Conservation (phyloP, 192 early-diverging fungal genomes). For the Pilaira anomala region DNA sequence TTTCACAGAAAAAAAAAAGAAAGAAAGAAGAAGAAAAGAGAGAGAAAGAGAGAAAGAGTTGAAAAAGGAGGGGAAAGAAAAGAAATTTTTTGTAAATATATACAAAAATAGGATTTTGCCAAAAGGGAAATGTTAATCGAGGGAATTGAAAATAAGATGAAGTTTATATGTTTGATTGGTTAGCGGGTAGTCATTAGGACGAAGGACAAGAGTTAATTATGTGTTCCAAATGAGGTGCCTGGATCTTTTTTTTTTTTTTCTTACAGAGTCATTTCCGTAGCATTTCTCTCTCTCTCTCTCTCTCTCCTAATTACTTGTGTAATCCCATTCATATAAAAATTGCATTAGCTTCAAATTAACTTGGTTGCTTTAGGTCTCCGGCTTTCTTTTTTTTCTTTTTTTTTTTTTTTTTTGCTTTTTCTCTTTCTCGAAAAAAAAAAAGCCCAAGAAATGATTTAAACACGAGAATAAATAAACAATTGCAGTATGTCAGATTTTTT, state of each 20-base stretch:
- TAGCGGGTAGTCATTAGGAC: constrained; percentile 1
- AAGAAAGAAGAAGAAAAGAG: constrained; percentile 2
- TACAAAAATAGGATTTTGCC: no score
- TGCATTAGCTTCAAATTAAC: neutral
- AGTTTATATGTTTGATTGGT: constrained; percentile 3
- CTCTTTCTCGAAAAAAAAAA: neutral
- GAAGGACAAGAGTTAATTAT: constrained; percentile 11
- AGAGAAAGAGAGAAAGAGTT: constrained; percentile 5
- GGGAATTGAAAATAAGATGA: no score
- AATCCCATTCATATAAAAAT: neutral
- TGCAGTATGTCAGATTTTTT: constrained; percentile 3
- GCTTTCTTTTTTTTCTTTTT: neutral
- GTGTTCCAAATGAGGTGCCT: constrained; percentile 9
- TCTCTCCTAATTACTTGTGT: constrained; percentile 10
- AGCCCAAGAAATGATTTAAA: neutral
- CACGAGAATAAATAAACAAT: neutral
- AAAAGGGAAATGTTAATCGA: no score
- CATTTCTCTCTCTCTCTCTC: no score
- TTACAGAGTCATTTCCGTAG: neutral
- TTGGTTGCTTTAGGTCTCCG: no score
- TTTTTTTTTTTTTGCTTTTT: neutral
- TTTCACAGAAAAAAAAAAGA: neutral
- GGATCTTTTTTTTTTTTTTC: neutral
- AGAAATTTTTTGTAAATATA: neutral
- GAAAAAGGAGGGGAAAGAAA: neutral